Conservation (phyloP, 1,284 basidiomycete genomes). For the Bjerkandera adusta region DNA sequence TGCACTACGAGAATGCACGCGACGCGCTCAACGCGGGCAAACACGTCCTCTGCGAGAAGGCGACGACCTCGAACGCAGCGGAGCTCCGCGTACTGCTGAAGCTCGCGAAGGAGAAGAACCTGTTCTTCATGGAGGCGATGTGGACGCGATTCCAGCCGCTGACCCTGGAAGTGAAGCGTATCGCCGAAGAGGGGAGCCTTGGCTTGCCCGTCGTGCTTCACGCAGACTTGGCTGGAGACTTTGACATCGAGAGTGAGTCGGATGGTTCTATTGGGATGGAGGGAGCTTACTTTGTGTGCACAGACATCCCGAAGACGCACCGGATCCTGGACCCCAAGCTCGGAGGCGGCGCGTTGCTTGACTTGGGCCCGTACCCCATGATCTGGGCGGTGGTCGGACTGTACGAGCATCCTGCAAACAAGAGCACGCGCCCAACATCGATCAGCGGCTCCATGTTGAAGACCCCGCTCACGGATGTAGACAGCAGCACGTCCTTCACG, state of each 20-base stretch:
- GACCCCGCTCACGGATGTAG: conserved; percentile 76
- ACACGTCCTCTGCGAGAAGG: conserved; percentile 87
- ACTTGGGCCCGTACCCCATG: conserved; percentile 85
- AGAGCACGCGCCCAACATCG: conserved; percentile 49
- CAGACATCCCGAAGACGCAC: conserved; percentile 67
- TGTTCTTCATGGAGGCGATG: conserved; percentile 90
- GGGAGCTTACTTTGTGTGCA: not conserved
- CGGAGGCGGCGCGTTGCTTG: conserved; percentile 84
- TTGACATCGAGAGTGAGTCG: conserved; percentile 65
- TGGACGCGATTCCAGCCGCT: conserved; percentile 82
- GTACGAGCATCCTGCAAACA: conserved; percentile 79
- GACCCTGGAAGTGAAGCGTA: conserved; percentile 59
- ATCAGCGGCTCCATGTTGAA: conserved; percentile 69
- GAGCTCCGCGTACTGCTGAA: conserved; percentile 67
- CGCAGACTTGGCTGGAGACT: conserved; percentile 75
- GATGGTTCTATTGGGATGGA: not conserved
- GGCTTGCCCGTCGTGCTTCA: conserved; percentile 64
- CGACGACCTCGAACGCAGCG: conserved; percentile 63
- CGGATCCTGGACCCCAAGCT: conserved; percentile 79
- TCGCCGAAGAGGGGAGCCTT: conserved; percentile 59
- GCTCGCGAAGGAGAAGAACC: conserved; percentile 72
- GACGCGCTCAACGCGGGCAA: conserved; percentile 80
- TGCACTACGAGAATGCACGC: conserved; percentile 79
- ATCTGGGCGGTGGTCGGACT: conserved; percentile 80
- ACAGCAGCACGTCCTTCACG: conserved; percentile 74